Evolutionary conservation across 345 rosid species (phyloP), one percentile per base, ranked within the genome.

Genomic region (Erodium maritimum): DNA sequence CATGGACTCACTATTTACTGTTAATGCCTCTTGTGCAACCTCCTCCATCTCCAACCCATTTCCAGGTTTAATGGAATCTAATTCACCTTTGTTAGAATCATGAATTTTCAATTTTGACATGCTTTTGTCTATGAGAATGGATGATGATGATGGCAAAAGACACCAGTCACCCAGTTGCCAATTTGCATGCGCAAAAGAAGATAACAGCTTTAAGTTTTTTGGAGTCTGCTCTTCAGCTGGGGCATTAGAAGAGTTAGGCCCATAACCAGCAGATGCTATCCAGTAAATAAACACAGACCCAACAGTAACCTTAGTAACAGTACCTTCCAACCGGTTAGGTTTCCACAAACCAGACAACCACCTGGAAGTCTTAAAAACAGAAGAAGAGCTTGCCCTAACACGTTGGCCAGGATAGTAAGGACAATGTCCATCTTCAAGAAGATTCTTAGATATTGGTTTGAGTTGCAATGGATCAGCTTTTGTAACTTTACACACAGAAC

Each of bases 101-200:
- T 70, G 65, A 67, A 81, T 77, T 59, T 67, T 67, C 65, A 81
- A 61, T 22, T 79, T 84, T 33, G 86, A 80, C 50, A 80, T 65
- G 62, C 72, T 79, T 53, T 71, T 81, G 65, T 80, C 73, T 62
- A 80, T 61, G 64, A 72, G 59, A 71, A 63, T 56, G 5, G 82
- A 71, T 16, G 86, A 70, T 60, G 80, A 55, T 55, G 87, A 70
- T 50, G 87, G 85, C 67, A 85, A 82, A 68, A 80, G 95, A 71
- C 89, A 79, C 88, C 95, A 81, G 69, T 90, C 97, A 70, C 95
- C 91, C 21, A 94, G 86, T 77, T 87, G 95, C 97, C 99, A 94
- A 70, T 81, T 85, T 45, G 95, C 86, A 80, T 87, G 96, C 10
- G 87, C 72, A 73, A 90, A 87, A 74, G 88, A 87, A 57, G 95